A percentile compares a stretch with the other conserved stretches of the same genome.
Conservation (phyloP, 2,329 filamentous ascomycete genomes). For the Aspergillus puulaauensis region DNA sequence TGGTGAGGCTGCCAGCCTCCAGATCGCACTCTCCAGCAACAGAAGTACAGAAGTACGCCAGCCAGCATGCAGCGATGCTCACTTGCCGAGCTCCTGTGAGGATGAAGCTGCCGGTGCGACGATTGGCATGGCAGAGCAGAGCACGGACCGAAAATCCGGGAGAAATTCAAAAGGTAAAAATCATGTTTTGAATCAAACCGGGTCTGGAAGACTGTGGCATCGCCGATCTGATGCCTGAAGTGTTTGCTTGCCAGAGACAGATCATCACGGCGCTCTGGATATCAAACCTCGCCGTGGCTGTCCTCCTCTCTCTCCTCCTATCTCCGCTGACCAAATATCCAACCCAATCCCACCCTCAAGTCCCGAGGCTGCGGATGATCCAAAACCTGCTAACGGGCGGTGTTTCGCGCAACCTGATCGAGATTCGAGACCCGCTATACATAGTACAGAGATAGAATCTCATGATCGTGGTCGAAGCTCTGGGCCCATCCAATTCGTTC, state of each 20-base stretch:
- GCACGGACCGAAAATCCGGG: not conserved
- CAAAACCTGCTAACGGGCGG: slow-evolving; percentile 17
- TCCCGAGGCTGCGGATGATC: slow-evolving; percentile 24
- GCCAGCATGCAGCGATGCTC: not conserved
- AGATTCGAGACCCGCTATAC: slow-evolving; percentile 9
- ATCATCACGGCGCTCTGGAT: not conserved
- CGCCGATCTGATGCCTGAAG: not conserved
- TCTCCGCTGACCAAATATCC: slow-evolving; percentile 11
- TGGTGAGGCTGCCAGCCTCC: no score
- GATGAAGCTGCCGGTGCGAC: not conserved
- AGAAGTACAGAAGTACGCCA: not conserved
- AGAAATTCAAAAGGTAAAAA: not conserved
- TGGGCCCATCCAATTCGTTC: not conserved
- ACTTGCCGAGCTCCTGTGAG: not conserved
- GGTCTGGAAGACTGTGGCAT: not conserved
- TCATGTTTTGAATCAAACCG: not conserved
- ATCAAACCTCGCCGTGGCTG: not conserved
- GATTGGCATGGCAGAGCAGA: not conserved
- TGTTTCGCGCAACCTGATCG: not conserved
- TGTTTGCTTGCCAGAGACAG: slow-evolving; percentile 4
- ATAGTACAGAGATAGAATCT: slow-evolving; percentile 2
- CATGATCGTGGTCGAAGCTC: not conserved
- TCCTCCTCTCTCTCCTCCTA: not conserved
- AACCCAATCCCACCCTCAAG: slow-evolving; percentile 18
- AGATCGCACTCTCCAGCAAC: no score